These are phyloP conservation scores for Saururus chinensis DNA, from an alignment of 164 flowering plant genomes.

Conservation along the genomic window DNA sequence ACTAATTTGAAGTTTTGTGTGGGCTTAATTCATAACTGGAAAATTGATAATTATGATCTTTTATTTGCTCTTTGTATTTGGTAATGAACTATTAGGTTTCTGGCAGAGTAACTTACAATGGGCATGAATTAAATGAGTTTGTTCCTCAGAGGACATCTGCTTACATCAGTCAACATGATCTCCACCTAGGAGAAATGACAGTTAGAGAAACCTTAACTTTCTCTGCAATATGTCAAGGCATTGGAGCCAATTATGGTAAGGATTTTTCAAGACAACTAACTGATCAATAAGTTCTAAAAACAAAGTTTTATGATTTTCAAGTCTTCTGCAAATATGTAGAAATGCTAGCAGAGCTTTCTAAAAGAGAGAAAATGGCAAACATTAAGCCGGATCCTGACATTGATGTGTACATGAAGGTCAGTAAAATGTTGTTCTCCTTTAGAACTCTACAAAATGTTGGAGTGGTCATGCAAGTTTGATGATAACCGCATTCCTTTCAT, in stretches of 20 bases:
- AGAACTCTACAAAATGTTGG: neutral
- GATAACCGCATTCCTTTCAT: too few species aligned
- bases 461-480: too few species aligned
- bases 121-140: conserved; percentile 36
- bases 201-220: conserved; percentile 54
- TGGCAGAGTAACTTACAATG: conserved; percentile 47
- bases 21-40: neutral
- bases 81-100: conserved; percentile 16
- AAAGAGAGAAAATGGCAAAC: conserved; percentile 34
- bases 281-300: neutral
- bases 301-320: neutral
- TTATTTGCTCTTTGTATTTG: neutral
- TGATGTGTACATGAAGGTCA: neutral
- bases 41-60: neutral
- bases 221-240: conserved; percentile 26
- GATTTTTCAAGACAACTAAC: neutral
- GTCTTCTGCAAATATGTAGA: conserved; percentile 4
- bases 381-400: conserved; percentile 64
- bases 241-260: conserved; percentile 16
- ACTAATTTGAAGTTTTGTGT: neutral
- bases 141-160: conserved; percentile 49
- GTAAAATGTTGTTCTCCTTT: neutral
- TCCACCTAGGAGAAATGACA: conserved; percentile 54
- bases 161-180: conserved; percentile 47
- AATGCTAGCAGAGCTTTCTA: conserved; percentile 32